Evolutionary conservation across 2,329 filamentous ascomycete genomes (phyloP), one percentile per base, ranked within the genome.

Genomic region (Aspergillus fumigatus): DNA sequence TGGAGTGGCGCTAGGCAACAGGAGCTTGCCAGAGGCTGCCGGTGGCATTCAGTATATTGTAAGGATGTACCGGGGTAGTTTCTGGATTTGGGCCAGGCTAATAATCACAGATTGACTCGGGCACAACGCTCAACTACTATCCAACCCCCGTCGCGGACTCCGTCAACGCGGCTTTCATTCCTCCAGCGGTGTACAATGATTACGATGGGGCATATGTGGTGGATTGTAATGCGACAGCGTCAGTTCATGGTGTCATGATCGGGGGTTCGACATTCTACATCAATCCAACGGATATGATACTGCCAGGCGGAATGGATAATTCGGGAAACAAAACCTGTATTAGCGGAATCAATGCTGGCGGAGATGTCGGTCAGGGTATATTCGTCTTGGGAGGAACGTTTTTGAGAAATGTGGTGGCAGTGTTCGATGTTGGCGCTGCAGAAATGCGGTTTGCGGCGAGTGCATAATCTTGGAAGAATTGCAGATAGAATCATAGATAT

Each of bases 381-480:
- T 65, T 59, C 51, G 66, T 69, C 14, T 58, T 62, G 1, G 79
- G 79, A 0, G 77, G 77, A 57, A 70, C 71, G 7, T 81, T 79
- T 63, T 68, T 80, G 68, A 79, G 77, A 66, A 79, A 78, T 55
- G 78, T 81, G 0, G 66, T 81, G 8, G 68, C 75, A 3, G 77
- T 81, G 1, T 81, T 80, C 62, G 79, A 82, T 66, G 70, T 81
- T 53, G 78, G 77, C 7, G 74, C 72, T 27, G 70, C 64, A n/a
- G 66, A 76, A 68, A 73, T 81, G 74, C 57, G 53, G 10, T 65
- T 65, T 50, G 59, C 62, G 63, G 65, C 43, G 65, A 59, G 21
- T 17, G 32, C 32, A 3, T 38, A 7, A 17, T 17, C 14, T 17
- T 17, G 32, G 14, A 17, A 5, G 4, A 17, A 38, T 1, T 7